Conservation (phyloP, 306 rosid species). For the Rosa lucieae region DNA sequence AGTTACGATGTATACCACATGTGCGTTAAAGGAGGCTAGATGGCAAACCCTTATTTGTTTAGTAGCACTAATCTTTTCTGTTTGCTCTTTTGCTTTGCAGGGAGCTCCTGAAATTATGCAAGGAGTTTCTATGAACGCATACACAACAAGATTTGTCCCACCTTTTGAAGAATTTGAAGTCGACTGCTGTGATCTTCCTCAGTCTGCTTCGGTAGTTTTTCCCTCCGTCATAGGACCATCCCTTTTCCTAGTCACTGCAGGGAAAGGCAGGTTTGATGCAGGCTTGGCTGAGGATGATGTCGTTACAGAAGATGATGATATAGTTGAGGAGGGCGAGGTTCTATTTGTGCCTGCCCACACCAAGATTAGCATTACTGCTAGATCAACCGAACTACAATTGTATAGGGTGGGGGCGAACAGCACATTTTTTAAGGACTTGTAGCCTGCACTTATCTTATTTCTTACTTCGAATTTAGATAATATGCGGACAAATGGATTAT, state of each 20-base stretch:
- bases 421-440: conserved; percentile 31
- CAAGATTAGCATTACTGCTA: conserved; percentile 28
- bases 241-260: conserved; percentile 33
- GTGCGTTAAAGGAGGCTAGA: too few species aligned
- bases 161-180: conserved; percentile 44
- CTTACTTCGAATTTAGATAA: background rate
- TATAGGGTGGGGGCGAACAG: conserved; percentile 46
- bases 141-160: conserved; percentile 33
- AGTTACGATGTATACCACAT: background rate
- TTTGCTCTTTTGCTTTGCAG: conserved; percentile 17
- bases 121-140: conserved; percentile 36
- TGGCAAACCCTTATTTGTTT: background rate
- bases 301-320: conserved; percentile 19
- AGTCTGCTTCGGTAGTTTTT: conserved; percentile 27
- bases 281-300: conserved; percentile 13
- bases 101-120: conserved; percentile 43
- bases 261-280: conserved; percentile 32
- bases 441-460: conserved; percentile 5
- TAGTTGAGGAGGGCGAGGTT: conserved; percentile 36
- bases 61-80: background rate
- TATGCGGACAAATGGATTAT: background rate
- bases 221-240: conserved; percentile 42
- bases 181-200: conserved; percentile 38
- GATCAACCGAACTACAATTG: conserved; percentile 28
- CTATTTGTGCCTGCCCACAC: conserved; percentile 37